Base-by-base conservation (phyloP, 306 rosid species). In the Elaeagnus macrophylla region DNA sequence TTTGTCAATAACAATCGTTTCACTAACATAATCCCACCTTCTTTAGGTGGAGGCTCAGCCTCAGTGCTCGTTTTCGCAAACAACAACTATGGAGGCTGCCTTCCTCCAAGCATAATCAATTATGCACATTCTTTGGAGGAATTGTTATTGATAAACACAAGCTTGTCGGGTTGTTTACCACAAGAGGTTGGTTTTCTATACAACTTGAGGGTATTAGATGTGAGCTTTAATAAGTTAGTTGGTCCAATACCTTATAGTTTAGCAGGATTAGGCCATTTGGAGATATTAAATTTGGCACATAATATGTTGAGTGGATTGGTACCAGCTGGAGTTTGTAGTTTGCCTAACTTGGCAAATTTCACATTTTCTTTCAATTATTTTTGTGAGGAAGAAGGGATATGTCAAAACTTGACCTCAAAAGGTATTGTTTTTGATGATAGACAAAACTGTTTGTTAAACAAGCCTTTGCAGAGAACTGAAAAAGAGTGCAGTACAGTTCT, bases 161-260 rank as follows among this genome's bases (percentile, higher is more conserved):
- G 51, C 56, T 62, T 91, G 58, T 72, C 94, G 8, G 99, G 99
- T 36, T 93, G 95, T 71, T 52, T 82, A 51, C 99, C 99, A 3
- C 87, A 79, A 61, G 81, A 91, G 69, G 72, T 87, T 47, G 99
- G 99, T 6, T 84, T 79, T 75, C 72, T 91, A 38, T 82, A 87
- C 85, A 91, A 87, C 70, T 52, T 87, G 17, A 84, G 57, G 70
- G 79, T 91, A 41, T 65, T 87, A 62, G 97, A 91, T 70, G 81
- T 87, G 64, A 87, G 99, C 60, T 65, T 60, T 37, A 87, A 91
- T 69, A 56, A 72, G 9, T 47, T 84, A 13, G 76, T 69, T 20
- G 96, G 96, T n/a, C 81, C 91, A 6, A 71, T 91, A 60, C 97
- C 96, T 39, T 91, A 86, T 32, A 86, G 94, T 59, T 19, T 91